Evolutionary conservation across 116 monocot species (phyloP).

Genomic region (Zostera marina): DNA sequence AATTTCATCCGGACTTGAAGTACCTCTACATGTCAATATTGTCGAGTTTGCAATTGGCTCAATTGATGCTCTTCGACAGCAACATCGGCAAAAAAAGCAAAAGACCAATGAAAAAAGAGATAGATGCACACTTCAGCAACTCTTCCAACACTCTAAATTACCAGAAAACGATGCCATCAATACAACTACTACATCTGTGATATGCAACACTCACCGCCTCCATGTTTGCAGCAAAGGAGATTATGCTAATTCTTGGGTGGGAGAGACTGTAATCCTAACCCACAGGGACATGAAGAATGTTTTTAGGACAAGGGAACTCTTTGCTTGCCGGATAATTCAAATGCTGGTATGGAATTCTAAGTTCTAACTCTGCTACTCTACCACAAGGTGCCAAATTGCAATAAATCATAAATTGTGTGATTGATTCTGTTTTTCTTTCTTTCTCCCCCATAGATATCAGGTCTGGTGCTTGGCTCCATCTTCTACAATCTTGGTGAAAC

Average conservation of each 20-base stretch:
- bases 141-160: slow-evolving; percentile 33
- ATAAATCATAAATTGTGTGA: not conserved
- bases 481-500: slow-evolving; percentile 45
- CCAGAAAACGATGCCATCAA: slow-evolving; percentile 17
- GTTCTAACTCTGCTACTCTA: not conserved
- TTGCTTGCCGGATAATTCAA: slow-evolving; percentile 52
- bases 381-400: not conserved
- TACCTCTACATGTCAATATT: slow-evolving; percentile 41
- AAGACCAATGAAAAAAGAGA: slow-evolving; percentile 6
- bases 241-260: slow-evolving; percentile 33
- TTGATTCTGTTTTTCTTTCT: not conserved
- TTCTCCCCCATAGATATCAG: slow-evolving; percentile 10
- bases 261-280: slow-evolving; percentile 52
- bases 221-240: not conserved
- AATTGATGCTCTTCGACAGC: slow-evolving; percentile 30
- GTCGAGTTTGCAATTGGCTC: slow-evolving; percentile 81
- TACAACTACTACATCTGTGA: not conserved
- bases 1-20: slow-evolving; percentile 19
- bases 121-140: slow-evolving; percentile 59
- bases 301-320: slow-evolving; percentile 65
- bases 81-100: slow-evolving; percentile 6
- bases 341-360: slow-evolving; percentile 30
- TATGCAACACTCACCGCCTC: not conserved
- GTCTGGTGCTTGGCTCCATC: slow-evolving; percentile 66
- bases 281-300: slow-evolving; percentile 47